Evolutionary conservation across 192 early-diverging fungal species (phyloP), one percentile per base, ranked within the genome.

Genomic region (Haplosporangium gracile): DNA sequence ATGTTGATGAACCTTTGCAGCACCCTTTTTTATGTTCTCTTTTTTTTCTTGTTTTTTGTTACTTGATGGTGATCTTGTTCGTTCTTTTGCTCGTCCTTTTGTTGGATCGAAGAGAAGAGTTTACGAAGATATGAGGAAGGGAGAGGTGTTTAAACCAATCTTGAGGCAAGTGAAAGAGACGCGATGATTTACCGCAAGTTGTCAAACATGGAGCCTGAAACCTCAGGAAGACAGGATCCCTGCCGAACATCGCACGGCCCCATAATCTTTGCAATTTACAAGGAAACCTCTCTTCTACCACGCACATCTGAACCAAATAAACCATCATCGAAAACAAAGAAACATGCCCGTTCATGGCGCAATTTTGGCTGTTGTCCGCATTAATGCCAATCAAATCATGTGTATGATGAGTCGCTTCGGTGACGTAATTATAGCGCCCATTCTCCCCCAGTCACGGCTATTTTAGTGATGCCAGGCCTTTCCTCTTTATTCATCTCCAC

Each of bases 1-100:
- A 74, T 63, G 47, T 70, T 74, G 81, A 88, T 75, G 70, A 53
- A 42, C 55, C 51, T 77, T 69, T 77, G 43, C n/a, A 9, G 13
- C 47, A 47, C 24, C n/a, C 34, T 29, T 47, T 76, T 78, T 38
- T 15, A 34, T 36, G 51, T n/a, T 55, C 39, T 51, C 51, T 77
- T 20, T 26, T 26, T 39, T 76, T 49, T 32, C 47, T 42, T 47
- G 34, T 68, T 68, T 2, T 68, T 68, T 47, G 32, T 47, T 29
- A 57, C 2, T 65, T 51, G 49, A 51, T 51, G 49, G 49, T 51
- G 15, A 29, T 43, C 11, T 47, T 74, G 24, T 43, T 36, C 18
- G n/a, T 55, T 38, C 72, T 51, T 74, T 51, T 18, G 16, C 49
- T 22, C 49, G 49, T 51, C 49, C 49, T 51, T 73, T 51, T 24